Evolutionary conservation across 192 early-diverging fungal species (phyloP), one percentile per base, ranked within the genome.

Genomic region (Diversispora epigaea): DNA sequence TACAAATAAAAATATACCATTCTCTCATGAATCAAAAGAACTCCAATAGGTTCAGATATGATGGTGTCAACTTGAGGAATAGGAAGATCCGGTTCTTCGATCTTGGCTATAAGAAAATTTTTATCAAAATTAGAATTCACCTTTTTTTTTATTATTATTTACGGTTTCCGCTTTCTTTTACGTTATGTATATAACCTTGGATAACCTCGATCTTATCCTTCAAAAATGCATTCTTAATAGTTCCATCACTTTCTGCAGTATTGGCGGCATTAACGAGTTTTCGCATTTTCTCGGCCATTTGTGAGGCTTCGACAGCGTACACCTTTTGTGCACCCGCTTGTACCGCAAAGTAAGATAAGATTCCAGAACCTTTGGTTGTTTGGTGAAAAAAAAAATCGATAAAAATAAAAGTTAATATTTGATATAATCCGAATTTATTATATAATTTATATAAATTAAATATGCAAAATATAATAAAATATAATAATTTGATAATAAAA

Each of bases 11-110:
- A 32, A 32, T 32, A 32, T 73, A 92, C 85, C 97, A 99, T 99
- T 45, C 97, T 89, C 80, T 99, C 97, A 72, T 99, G 97, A 62
- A 99, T 91, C 68, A 99, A 86, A 44, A 99, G 82, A 22, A 99
- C 97, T 54, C 95, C 95, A 77, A 99, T 98, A 12, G 97, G 97
- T 79, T 99, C 97, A 54, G 93, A 95, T 68, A 99, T 91, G 50
- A 99, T 93, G 4, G 93, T 95, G 65, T 99, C 97, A 0, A 99
- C 96, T 78, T 89, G 77, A 4, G 93, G 93, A 9, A 93, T 83
- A 12, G 82, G 78, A 19, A 92, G 72, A 72, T 80, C 72, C 8
- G 91, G 80, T 39, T 95, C 91, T 79, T 99, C 97, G 68, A 97
- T 93, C 82, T 97, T 97, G 78, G 90, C 89, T 91, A 78, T 40